A percentile compares a stretch with the other conserved stretches of the same genome.
Evolutionary conservation across 2,329 filamentous ascomycete species (phyloP).

Genomic region (Trichoderma arundinaceum): DNA sequence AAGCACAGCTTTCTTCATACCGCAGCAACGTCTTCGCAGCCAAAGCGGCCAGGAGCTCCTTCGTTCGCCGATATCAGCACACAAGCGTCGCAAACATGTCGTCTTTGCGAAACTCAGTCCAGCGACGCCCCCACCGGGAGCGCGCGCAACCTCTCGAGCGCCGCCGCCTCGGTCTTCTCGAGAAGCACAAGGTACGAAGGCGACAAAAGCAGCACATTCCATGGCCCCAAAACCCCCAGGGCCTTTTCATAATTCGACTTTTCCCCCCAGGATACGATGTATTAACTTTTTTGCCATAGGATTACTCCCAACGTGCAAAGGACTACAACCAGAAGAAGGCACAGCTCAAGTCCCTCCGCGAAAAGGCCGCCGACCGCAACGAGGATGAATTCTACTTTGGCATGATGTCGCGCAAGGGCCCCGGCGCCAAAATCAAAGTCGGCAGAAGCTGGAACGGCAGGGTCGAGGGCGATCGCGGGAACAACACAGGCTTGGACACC

Average conservation of each 20-base stretch:
- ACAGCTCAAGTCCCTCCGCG: slow-evolving; percentile 62
- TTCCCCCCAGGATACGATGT: background rate
- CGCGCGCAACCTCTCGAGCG: slow-evolving; percentile 85
- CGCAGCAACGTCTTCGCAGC: background rate
- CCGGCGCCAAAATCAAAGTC: slow-evolving; percentile 55
- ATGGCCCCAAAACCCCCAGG: too few species aligned
- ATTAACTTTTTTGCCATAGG: slow-evolving; percentile 45
- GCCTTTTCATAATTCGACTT: background rate
- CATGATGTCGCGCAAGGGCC: slow-evolving; percentile 68
- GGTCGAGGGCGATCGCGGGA: slow-evolving; percentile 63
- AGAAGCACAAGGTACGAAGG: slow-evolving; percentile 81
- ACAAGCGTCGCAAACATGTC: slow-evolving; percentile 51
- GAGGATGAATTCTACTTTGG: slow-evolving; percentile 77
- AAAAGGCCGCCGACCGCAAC: slow-evolving; percentile 69
- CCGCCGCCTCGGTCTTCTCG: slow-evolving; percentile 84
- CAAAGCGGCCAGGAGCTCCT: background rate
- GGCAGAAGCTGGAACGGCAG: slow-evolving; percentile 61
- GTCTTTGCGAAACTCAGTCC: slow-evolving; percentile 68
- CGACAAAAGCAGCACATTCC: background rate
- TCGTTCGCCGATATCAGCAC: background rate
- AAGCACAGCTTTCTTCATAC: slow-evolving; percentile 24
- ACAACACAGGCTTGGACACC: slow-evolving; percentile 60
- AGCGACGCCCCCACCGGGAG: slow-evolving; percentile 86
- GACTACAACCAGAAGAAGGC: slow-evolving; percentile 71
- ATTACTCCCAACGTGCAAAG: slow-evolving; percentile 68